A percentile compares a stretch with the other conserved stretches of the same genome.
phyloP scores from a whole-genome alignment of 2,329 filamentous ascomycete genomes.

The Fusarium verrucosum region DNA sequence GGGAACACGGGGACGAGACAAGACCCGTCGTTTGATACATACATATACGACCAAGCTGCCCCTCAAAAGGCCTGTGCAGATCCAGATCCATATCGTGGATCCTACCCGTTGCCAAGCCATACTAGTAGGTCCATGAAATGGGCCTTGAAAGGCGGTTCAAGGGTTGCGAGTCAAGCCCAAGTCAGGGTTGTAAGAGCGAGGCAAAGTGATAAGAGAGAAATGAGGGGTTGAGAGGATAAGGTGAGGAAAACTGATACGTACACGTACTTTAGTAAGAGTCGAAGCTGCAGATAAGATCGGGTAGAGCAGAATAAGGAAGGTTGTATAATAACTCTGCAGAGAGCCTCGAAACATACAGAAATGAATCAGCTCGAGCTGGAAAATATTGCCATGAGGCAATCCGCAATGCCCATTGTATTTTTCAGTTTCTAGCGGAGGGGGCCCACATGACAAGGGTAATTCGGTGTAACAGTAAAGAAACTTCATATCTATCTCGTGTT shows the following conservation, averaged over 20 bases:
- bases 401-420: conserved; percentile 1
- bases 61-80: conserved; percentile 31
- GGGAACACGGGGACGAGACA: conserved; percentile 30
- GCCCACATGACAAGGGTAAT: conserved; percentile 16
- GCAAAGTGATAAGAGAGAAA: conserved; percentile 10
- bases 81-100: conserved; percentile 26
- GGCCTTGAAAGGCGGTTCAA: not conserved
- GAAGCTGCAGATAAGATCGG: not conserved
- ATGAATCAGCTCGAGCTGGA: not conserved
- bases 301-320: not conserved
- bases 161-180: not conserved
- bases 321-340: conserved; percentile 12
- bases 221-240: not conserved
- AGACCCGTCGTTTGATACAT: conserved; percentile 27
- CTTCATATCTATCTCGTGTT: not conserved
- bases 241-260: conserved; percentile 14
- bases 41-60: conserved; percentile 16
- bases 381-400: not conserved
- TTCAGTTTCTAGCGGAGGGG: conserved; percentile 19
- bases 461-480: not conserved
- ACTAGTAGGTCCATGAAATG: not conserved
- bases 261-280: conserved; percentile 21
- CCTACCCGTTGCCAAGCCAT: not conserved
- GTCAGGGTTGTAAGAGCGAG: conserved; percentile 5
- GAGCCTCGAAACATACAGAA: not conserved